A percentile compares a stretch with the other conserved stretches of the same genome.
These are phyloP conservation scores for Blastobotrys apis DNA, from an alignment of 1,139 yeast species.

Conservation along the genomic window DNA sequence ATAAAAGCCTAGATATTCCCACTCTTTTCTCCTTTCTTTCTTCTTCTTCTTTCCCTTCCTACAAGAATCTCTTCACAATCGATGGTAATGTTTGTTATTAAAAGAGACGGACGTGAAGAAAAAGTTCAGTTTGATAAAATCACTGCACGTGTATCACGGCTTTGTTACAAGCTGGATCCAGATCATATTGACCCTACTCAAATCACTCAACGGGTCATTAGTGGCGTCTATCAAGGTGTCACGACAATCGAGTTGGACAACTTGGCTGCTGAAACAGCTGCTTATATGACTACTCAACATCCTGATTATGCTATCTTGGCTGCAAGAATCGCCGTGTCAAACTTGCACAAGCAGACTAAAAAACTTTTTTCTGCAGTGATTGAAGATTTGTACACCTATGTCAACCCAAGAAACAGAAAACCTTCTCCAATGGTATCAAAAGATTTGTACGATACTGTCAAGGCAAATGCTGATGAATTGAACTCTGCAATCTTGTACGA, in stretches of 20 bases:
- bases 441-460: slow-evolving; percentile 61
- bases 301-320: slow-evolving; percentile 95
- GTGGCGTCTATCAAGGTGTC: slow-evolving; percentile 91
- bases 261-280: slow-evolving; percentile 95
- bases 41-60: not conserved
- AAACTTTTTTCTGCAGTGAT: slow-evolving; percentile 81
- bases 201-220: slow-evolving; percentile 79
- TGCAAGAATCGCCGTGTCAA: slow-evolving; percentile 89
- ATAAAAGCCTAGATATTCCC: not conserved
- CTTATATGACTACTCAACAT: slow-evolving; percentile 92
- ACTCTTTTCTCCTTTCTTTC: not conserved
- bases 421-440: slow-evolving; percentile 81
- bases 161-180: slow-evolving; percentile 80
- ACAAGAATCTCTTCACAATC: not conserved
- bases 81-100: slow-evolving; percentile 46
- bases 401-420: slow-evolving; percentile 70
- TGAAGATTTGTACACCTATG: slow-evolving; percentile 63
- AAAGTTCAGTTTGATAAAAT: slow-evolving; percentile 79
- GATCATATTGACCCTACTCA: slow-evolving; percentile 83
- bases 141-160: slow-evolving; percentile 59
- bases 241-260: slow-evolving; percentile 89
- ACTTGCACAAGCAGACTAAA: slow-evolving; percentile 89
- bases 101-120: slow-evolving; percentile 76
- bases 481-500: slow-evolving; percentile 79
- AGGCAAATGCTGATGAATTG: slow-evolving; percentile 61